Evolutionary conservation across 2,329 filamentous ascomycete genomes (phyloP), one percentile per base, ranked within the genome.

Genomic region (Phialophora expanda): DNA sequence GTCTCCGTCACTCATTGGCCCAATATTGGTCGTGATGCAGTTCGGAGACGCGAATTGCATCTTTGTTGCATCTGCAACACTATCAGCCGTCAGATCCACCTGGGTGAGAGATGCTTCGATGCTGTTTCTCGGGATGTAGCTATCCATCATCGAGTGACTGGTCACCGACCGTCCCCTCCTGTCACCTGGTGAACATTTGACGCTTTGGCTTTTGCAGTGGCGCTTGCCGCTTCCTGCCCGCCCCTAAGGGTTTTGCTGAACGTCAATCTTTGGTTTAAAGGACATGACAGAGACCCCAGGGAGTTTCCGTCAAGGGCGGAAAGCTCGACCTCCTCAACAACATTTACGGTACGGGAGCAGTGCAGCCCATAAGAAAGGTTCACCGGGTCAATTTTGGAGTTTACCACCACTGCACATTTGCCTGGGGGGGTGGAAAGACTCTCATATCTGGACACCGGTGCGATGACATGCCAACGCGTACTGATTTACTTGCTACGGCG

Each of bases 401-500:
- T 7, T n/a, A 2, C 38, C 5, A 44, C 38, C 17, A 3, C 14
- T 44, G 20, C 22, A 53, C 17, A 20, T 22, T 11, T n/a, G 5
- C 14, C n/a, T 30, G 20, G 22, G 28, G 4, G 34, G 6, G 3
- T 7, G 30, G 22, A 24, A 41, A 53, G n/a, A 20, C 38, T 32
- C 32, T 44, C 20, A n/a, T 26, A 32, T 38, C n/a, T 32, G 32
- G 24, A 30, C 24, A 11, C 51, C 8, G n/a, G n/a, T 34, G 53
- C 9, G 51, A 66, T 75, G 73, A 65, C 73, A 28, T 56, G 77
- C 20, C 75, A 71, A 4, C 79, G 78, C 51, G 81, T 91, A 26
- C 79, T 93, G 59, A 81, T 94, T 62, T 93, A 92, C 74, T 76
- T 93, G 24, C 77, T 93, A 41, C 86, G 90, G 53, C 86, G 88